Base-by-base conservation (phyloP, 208 protist species). In the Trypanosoma cruzi region DNA sequence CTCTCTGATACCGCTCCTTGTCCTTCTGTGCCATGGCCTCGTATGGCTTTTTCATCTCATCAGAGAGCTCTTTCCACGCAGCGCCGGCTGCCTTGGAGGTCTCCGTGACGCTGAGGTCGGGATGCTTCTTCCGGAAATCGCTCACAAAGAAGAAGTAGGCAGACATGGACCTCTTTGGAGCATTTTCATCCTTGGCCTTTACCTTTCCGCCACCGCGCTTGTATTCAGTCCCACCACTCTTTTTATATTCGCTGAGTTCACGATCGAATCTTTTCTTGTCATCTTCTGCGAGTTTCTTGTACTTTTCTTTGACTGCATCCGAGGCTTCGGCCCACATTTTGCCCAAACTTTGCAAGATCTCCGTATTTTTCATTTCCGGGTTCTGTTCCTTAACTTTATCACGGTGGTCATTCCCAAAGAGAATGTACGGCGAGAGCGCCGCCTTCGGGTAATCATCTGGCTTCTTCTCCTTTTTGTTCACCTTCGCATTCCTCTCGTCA, bases 381-480 rank as follows among this genome's bases (percentile, higher is more conserved):
- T 92, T 84, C 44, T 80, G 50, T n/a, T 37, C 81, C 80, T 92
- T 90, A 20, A 92, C 37, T 54, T 79, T 80, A 24, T 88, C 82
- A 34, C 89, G 81, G 52, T 93, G 72, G 24, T 95, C 87, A 61
- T 85, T 86, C 46, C 42, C 72, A 62, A 96, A 97, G 20, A 95
- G 64, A 42, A 96, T 77, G 76, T 90, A 97, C 6, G 86, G 49
- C 10, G 79, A 81, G 13, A 94, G 65, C 28, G 89, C 80, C 6
- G 73, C 77, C 81, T 96, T 97, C 49, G 92, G 92, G 71, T 91
- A 92, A 71, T 92, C 79, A 13, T 90, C 86, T 1, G 89, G 89
- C 64, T 93, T 96, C 73, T 85, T 87, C 49, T 76, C 82, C 31
- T 69, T 65, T 75, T 87, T 89, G 6, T 10, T 53, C 55, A 72